Base-by-base conservation (phyloP, 345 rosid species). In the Lepidium aucheri region DNA sequence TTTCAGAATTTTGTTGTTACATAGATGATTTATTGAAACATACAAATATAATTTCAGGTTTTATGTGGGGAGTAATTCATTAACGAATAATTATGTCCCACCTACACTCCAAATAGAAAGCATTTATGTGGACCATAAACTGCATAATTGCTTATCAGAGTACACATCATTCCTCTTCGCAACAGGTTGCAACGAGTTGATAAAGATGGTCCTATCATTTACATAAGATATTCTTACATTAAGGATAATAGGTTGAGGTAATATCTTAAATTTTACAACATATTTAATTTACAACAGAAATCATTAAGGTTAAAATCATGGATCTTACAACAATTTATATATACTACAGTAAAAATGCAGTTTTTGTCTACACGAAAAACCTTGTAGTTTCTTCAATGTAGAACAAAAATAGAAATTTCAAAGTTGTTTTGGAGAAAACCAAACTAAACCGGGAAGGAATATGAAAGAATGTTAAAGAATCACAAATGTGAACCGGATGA, bases 401-500 rank as follows among this genome's bases (percentile, higher is more conserved):
- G 10, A 38, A 46, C 65, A 65, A 63, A 47, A 47, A 39, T 30
- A 55, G 38, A 65, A 39, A 56, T 45, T 36, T 52, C 47, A 34
- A 47, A 63, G 35, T 65, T 73, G 41, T 4, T 52, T 3, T 7
- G 15, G 46, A 35, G 36, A 18, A 60, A 42, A 28, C 68, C 63
- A 74, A 67, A 60, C 53, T 45, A 53, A 60, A 53, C 68, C 57
- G 1, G 56, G 67, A 35, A 52, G 22, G 54, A 22, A 43, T 58
- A 24, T 16, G 65, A 32, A 72, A 65, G 72, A 65, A 58, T 58
- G 72, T 30, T 11, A 9, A 72, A 26, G 43, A 51, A 73, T 73
- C 47, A 73, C 72, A 73, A 35, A 58, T 66, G 72, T 35, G 97
- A 88, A 54, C 83, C 77, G 18, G 97, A 85, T 59, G 76, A 72